These are phyloP conservation scores for Gamsiella multidivaricata DNA, from an alignment of 192 early-diverging fungal genomes.

Conservation along the genomic window DNA sequence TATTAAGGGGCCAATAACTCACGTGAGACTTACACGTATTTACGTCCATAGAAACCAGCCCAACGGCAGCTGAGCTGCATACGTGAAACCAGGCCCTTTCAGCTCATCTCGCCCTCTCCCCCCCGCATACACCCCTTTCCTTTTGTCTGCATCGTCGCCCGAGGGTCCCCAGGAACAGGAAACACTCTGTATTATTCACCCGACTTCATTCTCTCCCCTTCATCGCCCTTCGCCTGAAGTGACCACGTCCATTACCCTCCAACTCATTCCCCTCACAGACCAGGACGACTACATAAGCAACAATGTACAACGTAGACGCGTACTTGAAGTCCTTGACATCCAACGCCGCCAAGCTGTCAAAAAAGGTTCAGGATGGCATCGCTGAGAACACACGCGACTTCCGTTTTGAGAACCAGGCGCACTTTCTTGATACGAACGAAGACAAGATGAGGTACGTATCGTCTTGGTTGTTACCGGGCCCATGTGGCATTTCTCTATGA, in stretches of 20 bases:
- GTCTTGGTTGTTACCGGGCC: background rate
- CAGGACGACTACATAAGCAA: background rate
- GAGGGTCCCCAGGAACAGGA: too few species aligned
- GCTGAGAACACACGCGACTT: constrained; percentile 91
- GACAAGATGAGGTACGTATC: constrained; percentile 71
- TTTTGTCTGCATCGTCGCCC: too few species aligned
- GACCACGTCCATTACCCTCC: background rate
- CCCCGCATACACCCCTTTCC: too few species aligned
- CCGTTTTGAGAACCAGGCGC: constrained; percentile 74
- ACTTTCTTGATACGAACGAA: constrained; percentile 93
- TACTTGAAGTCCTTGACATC: constrained; percentile 72
- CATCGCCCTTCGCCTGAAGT: background rate
- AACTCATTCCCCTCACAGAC: background rate
- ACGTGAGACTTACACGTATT: too few species aligned
- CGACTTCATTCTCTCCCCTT: background rate
- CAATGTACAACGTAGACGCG: constrained; percentile 52
- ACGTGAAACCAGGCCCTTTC: too few species aligned
- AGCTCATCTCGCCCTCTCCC: too few species aligned
- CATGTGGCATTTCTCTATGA: too few species aligned
- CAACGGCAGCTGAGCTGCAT: too few species aligned
- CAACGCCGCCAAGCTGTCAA: constrained; percentile 83
- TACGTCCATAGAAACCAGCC: too few species aligned
- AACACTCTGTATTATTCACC: background rate
- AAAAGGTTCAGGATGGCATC: constrained; percentile 84
- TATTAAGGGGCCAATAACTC: constrained; percentile 1